These are phyloP conservation scores for Pugionium dolabratum DNA, from an alignment of 345 rosid genomes.

Conservation along the genomic window DNA sequence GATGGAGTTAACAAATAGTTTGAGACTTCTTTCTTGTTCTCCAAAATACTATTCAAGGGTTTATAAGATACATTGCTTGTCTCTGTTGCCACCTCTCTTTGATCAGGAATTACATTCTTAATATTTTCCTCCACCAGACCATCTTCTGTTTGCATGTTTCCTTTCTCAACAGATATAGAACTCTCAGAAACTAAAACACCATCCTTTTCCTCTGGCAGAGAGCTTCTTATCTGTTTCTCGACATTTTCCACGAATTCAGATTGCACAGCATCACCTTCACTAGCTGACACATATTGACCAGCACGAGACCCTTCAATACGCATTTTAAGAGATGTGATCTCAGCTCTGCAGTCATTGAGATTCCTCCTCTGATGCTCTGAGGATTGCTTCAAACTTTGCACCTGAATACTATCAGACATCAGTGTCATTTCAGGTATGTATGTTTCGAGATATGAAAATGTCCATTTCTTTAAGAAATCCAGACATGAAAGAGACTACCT, in stretches of 20 bases:
- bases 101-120: slow-evolving; percentile 49
- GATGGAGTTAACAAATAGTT: slow-evolving; percentile 40
- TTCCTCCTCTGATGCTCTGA: slow-evolving; percentile 73
- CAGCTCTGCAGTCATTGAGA: slow-evolving; percentile 88
- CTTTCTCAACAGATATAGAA: slow-evolving; percentile 46
- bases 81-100: slow-evolving; percentile 40
- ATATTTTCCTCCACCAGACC: slow-evolving; percentile 70
- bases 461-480: slow-evolving; percentile 24
- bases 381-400: slow-evolving; percentile 70
- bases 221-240: slow-evolving; percentile 57
- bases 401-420: slow-evolving; percentile 45
- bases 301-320: slow-evolving; percentile 79
- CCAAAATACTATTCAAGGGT: slow-evolving; percentile 35
- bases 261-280: slow-evolving; percentile 53
- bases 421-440: slow-evolving; percentile 32
- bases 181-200: slow-evolving; percentile 40
- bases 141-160: slow-evolving; percentile 51
- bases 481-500: slow-evolving; percentile 50
- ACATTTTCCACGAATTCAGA: slow-evolving; percentile 55
- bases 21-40: slow-evolving; percentile 41
- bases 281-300: slow-evolving; percentile 46
- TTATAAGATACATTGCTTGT: slow-evolving; percentile 25
- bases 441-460: slow-evolving; percentile 30
- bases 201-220: slow-evolving; percentile 54
- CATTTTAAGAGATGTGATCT: slow-evolving; percentile 90